A percentile compares a stretch with the other conserved stretches of the same genome.
Evolutionary conservation across 176 grass and related monocot species (phyloP).

Genomic region (Paspalum vaginatum): DNA sequence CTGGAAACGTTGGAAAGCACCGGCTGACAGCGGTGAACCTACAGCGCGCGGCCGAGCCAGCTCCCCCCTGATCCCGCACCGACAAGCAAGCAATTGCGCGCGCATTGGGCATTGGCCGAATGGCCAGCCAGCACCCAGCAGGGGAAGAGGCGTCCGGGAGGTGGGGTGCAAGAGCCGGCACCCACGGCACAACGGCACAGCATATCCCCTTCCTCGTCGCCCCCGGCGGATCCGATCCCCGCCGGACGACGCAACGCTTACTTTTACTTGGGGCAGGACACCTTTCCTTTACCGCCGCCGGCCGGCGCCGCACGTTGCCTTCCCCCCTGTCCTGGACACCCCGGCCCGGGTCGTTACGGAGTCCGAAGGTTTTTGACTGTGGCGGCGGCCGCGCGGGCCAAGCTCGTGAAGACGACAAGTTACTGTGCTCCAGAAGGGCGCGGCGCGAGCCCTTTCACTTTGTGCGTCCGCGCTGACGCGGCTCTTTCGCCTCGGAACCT

Average conservation of each 20-base stretch:
- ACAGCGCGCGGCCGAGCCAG: not conserved
- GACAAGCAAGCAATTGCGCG: conserved; percentile 20
- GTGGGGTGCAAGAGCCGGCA: not conserved
- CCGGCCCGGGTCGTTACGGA: not conserved
- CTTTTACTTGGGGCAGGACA: conserved; percentile 30
- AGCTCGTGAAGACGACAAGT: not conserved
- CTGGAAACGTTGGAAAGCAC: conserved; percentile 14
- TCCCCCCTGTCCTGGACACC: not conserved
- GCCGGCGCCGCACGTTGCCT: conserved; percentile 14
- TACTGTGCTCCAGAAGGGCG: not conserved
- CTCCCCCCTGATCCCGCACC: conserved; percentile 22
- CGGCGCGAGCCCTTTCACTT: conserved; percentile 9
- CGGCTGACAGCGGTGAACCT: not conserved
- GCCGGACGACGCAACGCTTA: conserved; percentile 38
- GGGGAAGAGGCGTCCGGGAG: not conserved
- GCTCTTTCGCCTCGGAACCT: conserved; percentile 12
- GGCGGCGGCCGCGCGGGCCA: not conserved
- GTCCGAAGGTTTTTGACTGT: conserved; percentile 19
- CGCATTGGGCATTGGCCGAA: not conserved
- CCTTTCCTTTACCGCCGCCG: not conserved
- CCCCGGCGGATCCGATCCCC: not conserved
- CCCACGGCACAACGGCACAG: not conserved
- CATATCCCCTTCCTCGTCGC: not conserved
- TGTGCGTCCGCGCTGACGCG: conserved; percentile 29
- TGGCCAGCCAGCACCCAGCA: too few species aligned